These are phyloP conservation scores for Leccinum laetum DNA, from an alignment of 1,284 basidiomycete species.

Conservation along the genomic window DNA sequence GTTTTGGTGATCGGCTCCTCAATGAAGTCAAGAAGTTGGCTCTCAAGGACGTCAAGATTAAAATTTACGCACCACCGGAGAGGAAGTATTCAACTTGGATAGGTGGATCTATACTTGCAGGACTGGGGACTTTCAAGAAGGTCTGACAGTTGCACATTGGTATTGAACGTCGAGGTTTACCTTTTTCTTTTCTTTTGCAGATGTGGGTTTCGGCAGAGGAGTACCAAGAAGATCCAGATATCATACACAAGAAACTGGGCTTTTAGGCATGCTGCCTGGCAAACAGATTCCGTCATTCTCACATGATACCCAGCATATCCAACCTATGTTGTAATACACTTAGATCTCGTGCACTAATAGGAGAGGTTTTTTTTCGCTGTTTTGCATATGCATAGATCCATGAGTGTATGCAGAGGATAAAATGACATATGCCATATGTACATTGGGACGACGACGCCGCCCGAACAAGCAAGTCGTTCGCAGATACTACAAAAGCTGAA, in stretches of 20 bases:
- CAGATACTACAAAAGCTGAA: constrained; percentile 34
- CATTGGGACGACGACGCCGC: constrained; percentile 17
- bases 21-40: constrained; percentile 97
- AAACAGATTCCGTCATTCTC: constrained; percentile 15
- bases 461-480: too few relatives aligned
- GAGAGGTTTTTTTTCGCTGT: constrained; percentile 25
- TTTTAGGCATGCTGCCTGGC: constrained; percentile 44
- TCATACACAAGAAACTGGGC: constrained; percentile 91
- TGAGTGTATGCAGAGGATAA: constrained; percentile 33
- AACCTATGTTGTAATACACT: constrained; percentile 33
- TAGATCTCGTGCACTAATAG: constrained; percentile 33
- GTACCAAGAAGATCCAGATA: constrained; percentile 98
- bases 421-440: constrained; percentile 43
- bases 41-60: constrained; percentile 98
- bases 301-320: constrained; percentile 33
- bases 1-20: constrained; percentile 94
- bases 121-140: constrained; percentile 97
- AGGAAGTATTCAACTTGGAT: constrained; percentile 99
- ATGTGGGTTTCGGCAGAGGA: constrained; percentile 99
- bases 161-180: constrained; percentile 10
- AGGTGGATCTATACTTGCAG: constrained; percentile 95
- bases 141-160: constrained; percentile 40
- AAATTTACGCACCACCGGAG: constrained; percentile 99
- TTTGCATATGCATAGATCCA: constrained; percentile 47
- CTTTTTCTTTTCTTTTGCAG: constrained; percentile 38